Base-by-base conservation (phyloP, 129 eudicot species). In the Solidago caesia region DNA sequence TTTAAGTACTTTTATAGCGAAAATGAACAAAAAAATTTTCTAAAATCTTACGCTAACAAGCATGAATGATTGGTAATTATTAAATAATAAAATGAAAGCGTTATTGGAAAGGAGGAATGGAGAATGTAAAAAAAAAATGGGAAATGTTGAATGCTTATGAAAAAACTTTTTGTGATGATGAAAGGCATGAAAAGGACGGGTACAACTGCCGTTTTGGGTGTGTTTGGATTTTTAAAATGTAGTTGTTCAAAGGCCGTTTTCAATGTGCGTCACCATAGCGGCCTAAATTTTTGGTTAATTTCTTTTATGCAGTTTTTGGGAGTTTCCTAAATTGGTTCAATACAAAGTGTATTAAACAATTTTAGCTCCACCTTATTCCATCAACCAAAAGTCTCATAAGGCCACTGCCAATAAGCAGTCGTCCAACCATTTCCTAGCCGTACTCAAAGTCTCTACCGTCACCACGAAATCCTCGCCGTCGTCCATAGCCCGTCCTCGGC, bases 161-260 rank as follows among this genome's bases (percentile, higher is more conserved):
- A 64, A 61, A 79, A 79, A 72, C 82, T 79, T 79, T 64, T 71
- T 27, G 82, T 44, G 64, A 52, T 62, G 65, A 72, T 64, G 82
- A 8, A 79, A 55, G 82, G 5, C 44, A 44, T 56, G 82, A 79
- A 72, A 79, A 56, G 2, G 82, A 72, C 44, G 67, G 66, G 77
- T 44, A 57, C 77, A 72, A 71, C 64, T 79, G 76, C 81, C 84
- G 75, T 63, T 68, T 70, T 27, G 51, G 77, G 33, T 58, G 45
- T 47, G 60, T 49, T 62, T 71, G 52, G 64, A 44, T 55, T 62
- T 78, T 55, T 29, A 69, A 79, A 78, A 64, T 47, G 86, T 75
- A 79, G 83, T 75, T 64, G 83, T 75, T 81, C 52, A 67, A 60
- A 75, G 46, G 77, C 12, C 53, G 52, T 59, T 75, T 75, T 80